Conservation (phyloP, 345 rosid species). For the Eucalyptus urophylla region DNA sequence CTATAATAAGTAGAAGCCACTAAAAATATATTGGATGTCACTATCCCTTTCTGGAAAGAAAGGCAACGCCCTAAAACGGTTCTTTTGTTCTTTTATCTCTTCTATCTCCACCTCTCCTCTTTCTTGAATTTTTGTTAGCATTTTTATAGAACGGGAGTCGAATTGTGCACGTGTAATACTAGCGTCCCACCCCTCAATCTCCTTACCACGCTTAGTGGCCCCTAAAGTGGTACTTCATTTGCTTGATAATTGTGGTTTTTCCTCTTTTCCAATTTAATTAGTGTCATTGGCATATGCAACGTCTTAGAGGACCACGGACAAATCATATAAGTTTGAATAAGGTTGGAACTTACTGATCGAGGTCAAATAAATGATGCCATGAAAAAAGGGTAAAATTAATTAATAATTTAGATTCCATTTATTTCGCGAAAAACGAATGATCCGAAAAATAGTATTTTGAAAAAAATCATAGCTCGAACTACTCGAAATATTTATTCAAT, state of each 20-base stretch:
- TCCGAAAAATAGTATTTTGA: no score
- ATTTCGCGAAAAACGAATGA: accelerated
- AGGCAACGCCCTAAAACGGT: neutral
- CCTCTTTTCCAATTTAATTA: neutral
- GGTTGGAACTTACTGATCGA: neutral
- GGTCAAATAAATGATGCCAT: neutral
- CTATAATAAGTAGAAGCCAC: neutral
- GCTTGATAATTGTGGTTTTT: neutral
- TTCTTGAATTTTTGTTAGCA: neutral
- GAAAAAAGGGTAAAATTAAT: neutral
- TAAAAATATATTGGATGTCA: neutral
- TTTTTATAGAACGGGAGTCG: no score
- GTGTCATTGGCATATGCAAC: neutral
- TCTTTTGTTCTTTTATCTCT: neutral
- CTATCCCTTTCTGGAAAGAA: neutral
- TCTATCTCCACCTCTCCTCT: neutral
- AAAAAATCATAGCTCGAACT: no score
- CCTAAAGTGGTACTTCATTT: neutral
- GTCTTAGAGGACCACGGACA: neutral
- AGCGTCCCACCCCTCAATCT: neutral
- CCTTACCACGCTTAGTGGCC: neutral
- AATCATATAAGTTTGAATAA: neutral
- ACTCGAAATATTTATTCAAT: no score
- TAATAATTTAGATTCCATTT: no score
- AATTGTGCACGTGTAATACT: neutral